Evolutionary conservation across 108 stramenopile species (phyloP).

Genomic region (Cylindrotheca fusiformis): DNA sequence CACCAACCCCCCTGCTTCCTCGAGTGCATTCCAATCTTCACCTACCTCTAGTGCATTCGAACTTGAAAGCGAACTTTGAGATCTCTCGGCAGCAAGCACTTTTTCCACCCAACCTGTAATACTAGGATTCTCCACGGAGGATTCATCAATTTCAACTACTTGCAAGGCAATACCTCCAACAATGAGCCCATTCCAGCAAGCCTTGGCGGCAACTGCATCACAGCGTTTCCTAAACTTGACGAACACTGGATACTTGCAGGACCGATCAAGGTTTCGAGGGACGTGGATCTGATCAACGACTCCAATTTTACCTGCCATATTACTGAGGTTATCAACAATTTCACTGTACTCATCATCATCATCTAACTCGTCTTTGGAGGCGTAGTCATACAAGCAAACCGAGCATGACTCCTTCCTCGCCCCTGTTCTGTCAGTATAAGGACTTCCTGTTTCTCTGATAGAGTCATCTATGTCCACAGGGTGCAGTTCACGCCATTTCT

Average conservation of each 20-base stretch:
- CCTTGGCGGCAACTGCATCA: conserved; percentile 55
- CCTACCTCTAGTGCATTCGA: too few species aligned
- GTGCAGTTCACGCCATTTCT: conserved; percentile 59
- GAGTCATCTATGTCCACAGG: not conserved
- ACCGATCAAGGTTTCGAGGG: conserved; percentile 26
- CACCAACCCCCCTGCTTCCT: not conserved
- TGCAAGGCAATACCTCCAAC: conserved; percentile 47
- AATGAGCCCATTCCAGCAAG: conserved; percentile 59
- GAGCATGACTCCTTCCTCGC: not conserved
- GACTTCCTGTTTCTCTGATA: not conserved
- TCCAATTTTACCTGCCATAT: conserved; percentile 70
- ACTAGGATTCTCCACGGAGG: not conserved
- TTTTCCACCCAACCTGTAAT: conserved; percentile 14
- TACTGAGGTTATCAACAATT: conserved; percentile 53
- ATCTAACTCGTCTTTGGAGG: conserved; percentile 39
- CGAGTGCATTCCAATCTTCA: not conserved
- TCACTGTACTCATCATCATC: conserved; percentile 86
- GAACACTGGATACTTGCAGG: conserved; percentile 39
- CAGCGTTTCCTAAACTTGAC: conserved; percentile 40
- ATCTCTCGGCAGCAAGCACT: conserved; percentile 8
- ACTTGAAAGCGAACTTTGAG: not conserved
- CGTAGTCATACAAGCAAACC: conserved; percentile 50
- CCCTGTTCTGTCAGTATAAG: not conserved
- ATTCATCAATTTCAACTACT: conserved; percentile 17
- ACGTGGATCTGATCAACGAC: conserved; percentile 44